Base-by-base conservation (phyloP, 331 rosid genomes). In the Telfairia occidentalis region DNA sequence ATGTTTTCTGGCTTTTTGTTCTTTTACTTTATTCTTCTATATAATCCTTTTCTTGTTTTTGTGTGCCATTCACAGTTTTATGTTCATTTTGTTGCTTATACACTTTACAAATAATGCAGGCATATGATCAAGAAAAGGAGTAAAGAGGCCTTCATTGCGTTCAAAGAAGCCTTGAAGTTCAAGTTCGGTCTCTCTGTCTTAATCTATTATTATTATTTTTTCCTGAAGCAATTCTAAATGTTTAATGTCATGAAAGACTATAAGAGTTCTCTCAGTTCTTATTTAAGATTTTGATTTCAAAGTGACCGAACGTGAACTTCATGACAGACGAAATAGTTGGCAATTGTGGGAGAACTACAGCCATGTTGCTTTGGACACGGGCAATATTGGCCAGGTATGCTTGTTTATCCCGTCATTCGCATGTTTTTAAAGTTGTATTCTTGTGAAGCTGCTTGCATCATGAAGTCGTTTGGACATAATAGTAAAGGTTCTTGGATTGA, bases 261-360 rank as follows among this genome's bases (percentile, higher is more conserved):
- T n/a, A n/a, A 48, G 15, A 78, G 30, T 53, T 60, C 29, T 32
- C 6, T 5, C 2, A 13, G 7, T 73, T n/a, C 10, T 70, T 52
- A 53, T 65, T 52, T 13, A 73, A 34, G 23, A 50, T 69, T 69
- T 67, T 74, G 28, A 50, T 50, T 78, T 76, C 55, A 74, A 28
- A 73, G 40, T 84, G 81, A 88, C 83, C 81, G 59, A 76, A 76
- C 37, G 57, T 74, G 46, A 70, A 59, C 70, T 84, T 84, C 78
- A 29, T 85, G 78, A 71, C 98, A 90, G 98, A 70, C 92, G 97
- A 77, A 84, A 84, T 82, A 89, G 96, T 87, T 94, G 95, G 97
- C 96, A 88, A 79, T 81, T 94, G 69, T 91, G 98, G 98, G 98
- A 94, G 87, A 94, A 88, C 82, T 91, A 78, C 83, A 79, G 92